Percentiles rank a stretch among this genome's conserved stretches.
These are phyloP conservation scores for Scheffersomyces parashehatae DNA, from an alignment of 1,139 yeast species.

Conservation along the genomic window DNA sequence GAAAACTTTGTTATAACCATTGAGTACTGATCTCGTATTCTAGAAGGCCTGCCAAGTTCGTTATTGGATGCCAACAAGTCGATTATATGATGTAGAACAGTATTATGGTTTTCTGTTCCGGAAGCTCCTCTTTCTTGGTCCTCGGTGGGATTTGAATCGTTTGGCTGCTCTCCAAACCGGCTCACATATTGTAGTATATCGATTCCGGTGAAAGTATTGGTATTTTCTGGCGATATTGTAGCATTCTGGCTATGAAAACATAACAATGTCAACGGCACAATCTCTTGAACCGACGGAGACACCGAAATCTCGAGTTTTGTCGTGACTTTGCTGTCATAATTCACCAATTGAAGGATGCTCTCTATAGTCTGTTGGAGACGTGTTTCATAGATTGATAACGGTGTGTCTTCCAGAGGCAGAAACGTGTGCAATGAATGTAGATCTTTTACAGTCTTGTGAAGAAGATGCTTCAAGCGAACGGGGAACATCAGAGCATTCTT, in stretches of 20 bases:
- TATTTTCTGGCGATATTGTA: too few relatives aligned
- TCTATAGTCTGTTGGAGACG: conserved; percentile 15
- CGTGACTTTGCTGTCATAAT: conserved; percentile 16
- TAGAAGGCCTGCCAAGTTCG: conserved; percentile 11
- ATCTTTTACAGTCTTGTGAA: conserved; percentile 24
- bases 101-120: too few relatives aligned
- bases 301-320: conserved; percentile 11
- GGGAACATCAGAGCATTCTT: not conserved
- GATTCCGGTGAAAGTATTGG: too few relatives aligned
- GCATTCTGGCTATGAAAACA: too few relatives aligned
- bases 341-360: conserved; percentile 15
- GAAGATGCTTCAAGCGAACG: conserved; percentile 15
- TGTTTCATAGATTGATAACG: conserved; percentile 13
- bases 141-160: too few relatives aligned
- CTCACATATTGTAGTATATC: too few relatives aligned
- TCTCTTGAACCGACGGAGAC: conserved; percentile 2
- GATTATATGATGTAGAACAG: too few relatives aligned
- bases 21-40: conserved; percentile 22
- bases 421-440: conserved; percentile 21
- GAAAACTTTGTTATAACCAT: conserved; percentile 20
- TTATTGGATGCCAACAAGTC: too few relatives aligned
- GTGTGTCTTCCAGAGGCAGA: not conserved
- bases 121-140: too few relatives aligned
- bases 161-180: too few relatives aligned
- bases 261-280: not conserved